phyloP scores from a whole-genome alignment of 345 rosid genomes.

The Sisymbrium altissimum region DNA sequence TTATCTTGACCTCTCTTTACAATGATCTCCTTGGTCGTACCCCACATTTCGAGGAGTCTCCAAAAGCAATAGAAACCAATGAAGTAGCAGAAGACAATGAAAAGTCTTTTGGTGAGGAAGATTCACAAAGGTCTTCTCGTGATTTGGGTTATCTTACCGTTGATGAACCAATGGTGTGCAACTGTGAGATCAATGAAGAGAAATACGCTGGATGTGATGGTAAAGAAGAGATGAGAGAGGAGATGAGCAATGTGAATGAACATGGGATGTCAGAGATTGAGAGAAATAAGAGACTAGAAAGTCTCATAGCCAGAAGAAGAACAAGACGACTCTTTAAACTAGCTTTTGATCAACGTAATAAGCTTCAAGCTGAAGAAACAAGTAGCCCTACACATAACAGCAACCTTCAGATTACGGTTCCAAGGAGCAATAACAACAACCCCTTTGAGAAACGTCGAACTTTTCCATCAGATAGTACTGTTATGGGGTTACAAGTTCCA shows the following conservation, averaged over 20 bases:
- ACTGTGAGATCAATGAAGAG: conserved; percentile 37
- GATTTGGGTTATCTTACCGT: not conserved
- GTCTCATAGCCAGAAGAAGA: conserved; percentile 70
- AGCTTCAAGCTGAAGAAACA: conserved; percentile 22
- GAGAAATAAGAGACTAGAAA: conserved; percentile 71
- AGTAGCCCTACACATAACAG: conserved; percentile 11
- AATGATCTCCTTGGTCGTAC: conserved; percentile 32
- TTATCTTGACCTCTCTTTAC: conserved; percentile 23
- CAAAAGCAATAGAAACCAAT: conserved; percentile 22
- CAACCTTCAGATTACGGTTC: conserved; percentile 36
- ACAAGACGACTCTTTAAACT: conserved; percentile 51
- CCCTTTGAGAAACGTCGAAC: conserved; percentile 15
- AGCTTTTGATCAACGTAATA: conserved; percentile 35
- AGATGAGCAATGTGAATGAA: conserved; percentile 71
- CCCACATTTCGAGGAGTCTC: conserved; percentile 31
- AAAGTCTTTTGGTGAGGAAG: not conserved
- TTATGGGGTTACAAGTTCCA: conserved; percentile 42
- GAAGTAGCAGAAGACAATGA: conserved; percentile 2
- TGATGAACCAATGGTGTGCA: conserved; percentile 10
- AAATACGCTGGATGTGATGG: conserved; percentile 38
- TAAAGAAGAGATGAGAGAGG: conserved; percentile 62
- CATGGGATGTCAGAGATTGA: conserved; percentile 75
- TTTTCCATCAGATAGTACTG: conserved; percentile 12
- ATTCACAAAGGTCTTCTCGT: not conserved
- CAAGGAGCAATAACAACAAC: conserved; percentile 11